These are phyloP conservation scores for Saccharomyces hybrid DNA, from an alignment of 1,139 yeast genomes.

Conservation along the genomic window DNA sequence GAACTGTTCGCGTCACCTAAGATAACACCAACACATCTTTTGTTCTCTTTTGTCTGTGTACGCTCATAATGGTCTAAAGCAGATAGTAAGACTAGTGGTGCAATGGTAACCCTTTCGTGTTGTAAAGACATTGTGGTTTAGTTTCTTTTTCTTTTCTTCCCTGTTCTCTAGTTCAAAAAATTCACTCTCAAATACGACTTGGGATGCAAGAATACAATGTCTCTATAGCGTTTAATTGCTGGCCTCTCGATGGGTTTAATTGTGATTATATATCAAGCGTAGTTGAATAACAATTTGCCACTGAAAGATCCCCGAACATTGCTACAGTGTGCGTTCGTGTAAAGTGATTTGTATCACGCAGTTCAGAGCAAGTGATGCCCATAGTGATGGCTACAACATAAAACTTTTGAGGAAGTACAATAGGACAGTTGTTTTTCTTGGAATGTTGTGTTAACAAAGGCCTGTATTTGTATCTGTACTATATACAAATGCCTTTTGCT, in stretches of 20 bases:
- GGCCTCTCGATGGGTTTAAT: background rate
- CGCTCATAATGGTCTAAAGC: slow-evolving; percentile 94
- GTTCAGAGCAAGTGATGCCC: slow-evolving; percentile 5
- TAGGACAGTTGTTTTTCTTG: too few relatives aligned
- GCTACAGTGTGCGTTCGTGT: background rate
- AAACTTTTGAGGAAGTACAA: background rate
- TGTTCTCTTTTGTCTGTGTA: slow-evolving; percentile 59
- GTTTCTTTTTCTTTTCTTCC: background rate
- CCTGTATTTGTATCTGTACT: background rate
- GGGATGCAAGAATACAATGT: background rate
- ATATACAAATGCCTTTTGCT: slow-evolving; percentile 52
- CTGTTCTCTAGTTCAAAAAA: background rate
- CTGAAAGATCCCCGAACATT: background rate
- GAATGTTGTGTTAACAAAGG: background rate
- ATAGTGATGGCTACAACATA: background rate
- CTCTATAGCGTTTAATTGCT: background rate
- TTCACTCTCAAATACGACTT: background rate
- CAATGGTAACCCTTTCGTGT: slow-evolving; percentile 72
- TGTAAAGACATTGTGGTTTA: slow-evolving; percentile 17
- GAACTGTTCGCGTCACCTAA: slow-evolving; percentile 69
- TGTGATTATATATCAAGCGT: background rate
- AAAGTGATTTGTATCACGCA: background rate
- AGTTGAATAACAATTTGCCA: background rate
- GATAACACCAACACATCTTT: slow-evolving; percentile 89
- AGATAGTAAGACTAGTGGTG: slow-evolving; percentile 88